Percentiles rank a stretch among this genome's conserved stretches.
Conservation (phyloP, 257 asterid genomes). For the Lavandula angustifolia region DNA sequence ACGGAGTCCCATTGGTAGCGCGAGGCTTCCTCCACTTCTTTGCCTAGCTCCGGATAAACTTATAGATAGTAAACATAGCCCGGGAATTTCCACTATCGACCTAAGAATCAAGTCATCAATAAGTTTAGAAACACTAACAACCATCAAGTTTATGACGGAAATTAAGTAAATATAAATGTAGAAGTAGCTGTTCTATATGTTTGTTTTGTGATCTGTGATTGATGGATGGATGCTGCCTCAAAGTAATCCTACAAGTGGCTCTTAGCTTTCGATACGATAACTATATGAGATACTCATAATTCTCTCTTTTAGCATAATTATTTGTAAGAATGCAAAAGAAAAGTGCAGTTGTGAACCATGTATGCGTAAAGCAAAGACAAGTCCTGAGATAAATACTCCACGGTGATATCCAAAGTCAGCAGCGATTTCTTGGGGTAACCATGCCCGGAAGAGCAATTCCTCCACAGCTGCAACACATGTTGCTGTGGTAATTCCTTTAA, state of each 20-base stretch:
- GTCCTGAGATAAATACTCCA: conserved; percentile 77
- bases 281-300: no score
- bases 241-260: neutral
- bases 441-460: conserved; percentile 85
- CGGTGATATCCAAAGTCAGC: conserved; percentile 74
- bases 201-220: neutral
- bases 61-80: conserved; percentile 80
- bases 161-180: conserved; percentile 5
- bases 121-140: conserved; percentile 21
- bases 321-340: neutral
- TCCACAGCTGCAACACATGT: conserved; percentile 70
- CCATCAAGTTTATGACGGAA: conserved; percentile 1
- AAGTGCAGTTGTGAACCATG: conserved; percentile 19
- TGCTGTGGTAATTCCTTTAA: conserved; percentile 66
- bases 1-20: conserved; percentile 80
- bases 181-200: neutral
- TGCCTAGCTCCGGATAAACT: conserved; percentile 77
- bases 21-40: conserved; percentile 75
- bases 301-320: no score
- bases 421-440: conserved; percentile 93
- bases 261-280: neutral
- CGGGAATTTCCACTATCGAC: conserved; percentile 81
- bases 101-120: conserved; percentile 41
- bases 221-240: neutral
- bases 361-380: conserved; percentile 57